Percentiles rank a stretch among this genome's conserved stretches.
Evolutionary conservation across 352 stramenopile genomes (phyloP).

Genomic region (Phytophthora nicotianae): DNA sequence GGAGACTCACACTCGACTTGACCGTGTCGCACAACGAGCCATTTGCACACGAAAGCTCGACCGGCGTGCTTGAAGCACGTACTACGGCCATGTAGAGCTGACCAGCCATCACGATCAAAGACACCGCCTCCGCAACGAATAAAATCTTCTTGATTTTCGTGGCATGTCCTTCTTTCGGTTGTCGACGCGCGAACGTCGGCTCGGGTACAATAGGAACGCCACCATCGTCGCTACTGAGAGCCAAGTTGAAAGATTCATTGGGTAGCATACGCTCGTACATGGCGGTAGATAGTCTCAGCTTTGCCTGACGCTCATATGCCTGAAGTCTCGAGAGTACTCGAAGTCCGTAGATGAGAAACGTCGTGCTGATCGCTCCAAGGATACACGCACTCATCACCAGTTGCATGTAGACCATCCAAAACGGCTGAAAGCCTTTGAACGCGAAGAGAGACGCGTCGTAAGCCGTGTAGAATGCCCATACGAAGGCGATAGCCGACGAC

Average conservation of each 20-base stretch:
- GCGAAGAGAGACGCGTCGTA: conserved; percentile 39
- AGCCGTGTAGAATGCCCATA: conserved; percentile 50
- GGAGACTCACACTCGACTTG: conserved; percentile 31
- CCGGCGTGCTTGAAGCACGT: conserved; percentile 18
- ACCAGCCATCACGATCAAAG: conserved; percentile 39
- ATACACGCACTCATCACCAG: conserved; percentile 31
- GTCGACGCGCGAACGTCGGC: conserved; percentile 12
- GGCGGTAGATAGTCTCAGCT: conserved; percentile 29
- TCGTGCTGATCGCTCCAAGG: conserved; percentile 36
- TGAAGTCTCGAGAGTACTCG: conserved; percentile 36
- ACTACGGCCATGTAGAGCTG: conserved; percentile 43
- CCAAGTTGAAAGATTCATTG: conserved; percentile 50
- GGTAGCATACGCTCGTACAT: conserved; percentile 46
- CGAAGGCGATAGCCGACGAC: conserved; percentile 27
- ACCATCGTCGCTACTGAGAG: conserved; percentile 24
- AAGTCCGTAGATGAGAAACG: conserved; percentile 41
- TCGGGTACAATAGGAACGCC: conserved; percentile 21
- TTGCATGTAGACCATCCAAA: conserved; percentile 38
- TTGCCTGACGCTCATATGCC: conserved; percentile 27
- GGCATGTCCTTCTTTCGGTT: conserved; percentile 37
- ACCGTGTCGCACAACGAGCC: conserved; percentile 50
- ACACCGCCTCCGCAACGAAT: conserved; percentile 46
- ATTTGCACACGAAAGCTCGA: conserved; percentile 63
- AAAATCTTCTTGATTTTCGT: conserved; percentile 57
- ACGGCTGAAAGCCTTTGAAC: conserved; percentile 42